Evolutionary conservation across 176 grass and related monocot genomes (phyloP).

Genomic region (Bromus sterilis): DNA sequence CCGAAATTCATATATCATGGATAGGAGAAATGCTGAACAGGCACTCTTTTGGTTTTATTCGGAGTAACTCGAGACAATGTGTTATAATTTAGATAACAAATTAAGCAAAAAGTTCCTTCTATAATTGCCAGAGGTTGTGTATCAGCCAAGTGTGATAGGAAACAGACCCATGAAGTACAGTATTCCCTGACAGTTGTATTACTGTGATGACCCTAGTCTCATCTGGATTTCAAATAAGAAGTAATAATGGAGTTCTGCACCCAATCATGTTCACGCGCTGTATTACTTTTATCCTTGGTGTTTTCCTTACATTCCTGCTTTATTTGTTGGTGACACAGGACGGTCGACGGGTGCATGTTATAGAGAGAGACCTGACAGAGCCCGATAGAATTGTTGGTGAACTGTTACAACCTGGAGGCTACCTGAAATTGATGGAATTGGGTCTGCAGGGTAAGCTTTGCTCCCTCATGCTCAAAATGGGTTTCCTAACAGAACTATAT

Average conservation of each 20-base stretch:
- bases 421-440: slow-evolving; percentile 85
- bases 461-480: background rate
- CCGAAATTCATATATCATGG: slow-evolving; percentile 20
- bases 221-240: background rate
- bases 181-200: background rate
- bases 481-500: background rate
- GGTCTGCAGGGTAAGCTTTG: slow-evolving; percentile 61
- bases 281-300: background rate
- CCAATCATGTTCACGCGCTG: background rate
- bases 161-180: background rate
- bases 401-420: slow-evolving; percentile 91
- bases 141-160: background rate
- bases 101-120: background rate
- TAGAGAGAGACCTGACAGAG: slow-evolving; percentile 93
- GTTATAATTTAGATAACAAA: background rate
- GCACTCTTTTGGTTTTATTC: background rate
- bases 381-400: slow-evolving; percentile 97
- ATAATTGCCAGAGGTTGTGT: background rate
- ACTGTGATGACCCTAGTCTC: background rate
- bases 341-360: slow-evolving; percentile 80
- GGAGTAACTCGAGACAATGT: background rate
- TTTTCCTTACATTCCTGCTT: slow-evolving; percentile 14
- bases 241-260: background rate
- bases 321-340: slow-evolving; percentile 50
- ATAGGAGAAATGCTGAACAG: background rate